Evolutionary conservation across 441 rosid genomes (phyloP).

Genomic region (Corymbia citriodora): DNA sequence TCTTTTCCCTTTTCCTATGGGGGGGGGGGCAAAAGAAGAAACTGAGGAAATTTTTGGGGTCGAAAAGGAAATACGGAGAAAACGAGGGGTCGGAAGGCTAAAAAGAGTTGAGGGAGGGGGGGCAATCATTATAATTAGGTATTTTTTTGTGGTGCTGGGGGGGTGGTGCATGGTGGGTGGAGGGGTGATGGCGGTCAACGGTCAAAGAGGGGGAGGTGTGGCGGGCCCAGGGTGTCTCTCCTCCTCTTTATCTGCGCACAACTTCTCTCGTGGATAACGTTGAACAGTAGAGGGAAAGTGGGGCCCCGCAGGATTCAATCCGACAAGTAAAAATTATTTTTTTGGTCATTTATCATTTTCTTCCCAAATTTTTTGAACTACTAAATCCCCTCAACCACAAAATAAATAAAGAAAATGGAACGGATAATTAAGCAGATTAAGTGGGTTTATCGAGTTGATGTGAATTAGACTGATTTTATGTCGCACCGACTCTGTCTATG

Average conservation of each 20-base stretch:
- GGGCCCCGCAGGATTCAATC: background rate
- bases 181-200: slow-evolving; percentile 30
- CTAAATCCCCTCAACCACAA: background rate
- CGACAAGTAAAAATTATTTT: background rate
- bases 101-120: background rate
- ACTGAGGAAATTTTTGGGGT: background rate
- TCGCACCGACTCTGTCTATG: background rate
- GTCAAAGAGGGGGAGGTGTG: slow-evolving; percentile 43
- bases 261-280: slow-evolving; percentile 15
- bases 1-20: accelerated
- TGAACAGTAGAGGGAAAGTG: background rate
- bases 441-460: background rate
- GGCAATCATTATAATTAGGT: slow-evolving; percentile 5
- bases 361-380: background rate
- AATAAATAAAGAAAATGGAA: background rate
- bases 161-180: background rate
- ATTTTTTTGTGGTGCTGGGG: background rate
- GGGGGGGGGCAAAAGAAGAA: background rate
- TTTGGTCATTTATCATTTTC: background rate
- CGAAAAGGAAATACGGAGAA: background rate
- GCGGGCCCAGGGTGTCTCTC: slow-evolving; percentile 51
- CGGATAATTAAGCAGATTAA: background rate
- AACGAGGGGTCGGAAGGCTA: background rate
- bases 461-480: background rate
- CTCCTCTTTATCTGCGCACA: slow-evolving; percentile 16